Conservation (phyloP, 306 rosid species). For the Cucurbita moschata region DNA sequence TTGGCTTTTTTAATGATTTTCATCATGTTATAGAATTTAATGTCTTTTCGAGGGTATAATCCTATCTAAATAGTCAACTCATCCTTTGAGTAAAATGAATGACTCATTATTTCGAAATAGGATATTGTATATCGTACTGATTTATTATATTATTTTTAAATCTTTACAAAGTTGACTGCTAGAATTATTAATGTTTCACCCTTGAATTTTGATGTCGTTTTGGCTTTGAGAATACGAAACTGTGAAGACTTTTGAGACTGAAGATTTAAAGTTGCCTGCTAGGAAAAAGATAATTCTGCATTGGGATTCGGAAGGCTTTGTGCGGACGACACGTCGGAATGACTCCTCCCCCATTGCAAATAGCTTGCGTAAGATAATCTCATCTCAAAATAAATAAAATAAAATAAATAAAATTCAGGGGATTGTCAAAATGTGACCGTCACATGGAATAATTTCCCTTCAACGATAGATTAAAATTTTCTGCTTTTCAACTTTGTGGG, state of each 20-base stretch:
- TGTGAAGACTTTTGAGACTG: not conserved
- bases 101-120: not conserved
- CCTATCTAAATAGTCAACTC: not conserved
- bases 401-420: no score
- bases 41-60: no score
- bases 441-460: no score
- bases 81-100: not conserved
- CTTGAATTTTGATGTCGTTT: not conserved
- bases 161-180: not conserved
- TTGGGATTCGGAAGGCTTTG: slow-evolving; percentile 5
- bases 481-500: no score
- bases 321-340: not conserved
- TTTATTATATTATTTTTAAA: not conserved
- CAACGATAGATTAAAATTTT: no score
- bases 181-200: not conserved
- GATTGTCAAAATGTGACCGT: no score
- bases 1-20: not conserved
- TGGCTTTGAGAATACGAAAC: not conserved
- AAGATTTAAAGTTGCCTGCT: not conserved
- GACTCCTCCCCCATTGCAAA: not conserved
- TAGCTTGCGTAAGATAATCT: not conserved
- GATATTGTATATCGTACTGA: not conserved
- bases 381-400: not conserved
- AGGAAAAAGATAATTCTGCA: not conserved
- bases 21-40: not conserved